These are phyloP conservation scores for Haplosporangium gracile DNA, from an alignment of 192 early-diverging fungal genomes.

Conservation along the genomic window DNA sequence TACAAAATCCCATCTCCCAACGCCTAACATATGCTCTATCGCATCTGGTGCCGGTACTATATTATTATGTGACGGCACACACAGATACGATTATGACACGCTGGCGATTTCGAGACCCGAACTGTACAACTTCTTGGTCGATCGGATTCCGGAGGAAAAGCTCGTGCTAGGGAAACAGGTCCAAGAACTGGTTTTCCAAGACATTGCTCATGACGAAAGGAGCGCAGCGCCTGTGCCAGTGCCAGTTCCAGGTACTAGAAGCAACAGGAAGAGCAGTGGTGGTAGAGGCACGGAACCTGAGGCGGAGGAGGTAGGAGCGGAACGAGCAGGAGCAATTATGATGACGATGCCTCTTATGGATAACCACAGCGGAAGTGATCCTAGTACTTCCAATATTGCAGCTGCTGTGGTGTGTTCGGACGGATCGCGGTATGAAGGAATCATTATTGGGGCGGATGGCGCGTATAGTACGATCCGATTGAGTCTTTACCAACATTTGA, in stretches of 20 bases:
- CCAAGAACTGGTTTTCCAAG: constrained; percentile 5
- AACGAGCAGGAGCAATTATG: neutral
- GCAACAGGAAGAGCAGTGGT: neutral
- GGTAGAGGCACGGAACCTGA: neutral
- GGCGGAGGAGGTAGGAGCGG: neutral
- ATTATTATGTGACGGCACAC: no score
- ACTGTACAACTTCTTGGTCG: constrained; percentile 36
- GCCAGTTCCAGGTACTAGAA: neutral
- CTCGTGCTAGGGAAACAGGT: constrained; percentile 35
- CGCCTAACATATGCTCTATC: no score
- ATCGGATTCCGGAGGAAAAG: constrained; percentile 26
- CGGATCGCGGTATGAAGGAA: constrained; percentile 19
- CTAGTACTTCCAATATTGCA: neutral
- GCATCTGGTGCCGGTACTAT: no score
- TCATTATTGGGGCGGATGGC: constrained; percentile 40
- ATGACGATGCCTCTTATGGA: neutral
- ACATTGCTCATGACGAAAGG: constrained; percentile 1
- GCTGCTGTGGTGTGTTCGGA: constrained; percentile 26
- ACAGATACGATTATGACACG: constrained; percentile 30
- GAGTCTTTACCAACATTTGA: constrained; percentile 27
- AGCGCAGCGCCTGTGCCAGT: neutral
- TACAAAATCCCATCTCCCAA: no score
- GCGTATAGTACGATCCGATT: constrained; percentile 37
- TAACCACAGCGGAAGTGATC: neutral
- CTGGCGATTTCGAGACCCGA: constrained; percentile 41